Evolutionary conservation across 2,329 filamentous ascomycete species (phyloP), one percentile per base, ranked within the genome.

Genomic region (Microsporum audouinii): DNA sequence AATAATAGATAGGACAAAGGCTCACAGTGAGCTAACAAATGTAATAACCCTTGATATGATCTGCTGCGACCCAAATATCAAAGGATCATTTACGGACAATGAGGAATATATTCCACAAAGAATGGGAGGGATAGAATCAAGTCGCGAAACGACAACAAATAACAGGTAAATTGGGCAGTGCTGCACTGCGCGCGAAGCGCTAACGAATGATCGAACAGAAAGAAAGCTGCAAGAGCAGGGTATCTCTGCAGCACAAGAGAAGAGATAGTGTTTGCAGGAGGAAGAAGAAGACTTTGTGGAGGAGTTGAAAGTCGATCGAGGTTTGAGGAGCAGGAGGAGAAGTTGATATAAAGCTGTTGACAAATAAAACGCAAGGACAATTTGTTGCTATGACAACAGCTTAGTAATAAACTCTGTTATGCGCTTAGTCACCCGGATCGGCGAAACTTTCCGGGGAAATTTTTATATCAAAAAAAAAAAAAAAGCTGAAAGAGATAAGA

Each of bases 151-250:
- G 59, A 60, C 58, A 57, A 58, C 63, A 64, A 55, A 65, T 39
- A 57, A 57, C 27, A 31, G 17, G 17, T 23, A 36, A 43, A 39
- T 8, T 8, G 36, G 5, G 39, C 39, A 41, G 17, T 27, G 36
- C 3, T 41, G 55, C 36, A 8, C 34, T 14, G 36, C 55, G 39
- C 55, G 55, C 36, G n/a, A 63, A 61, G 60, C 58, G 62, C 61
- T 60, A 61, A 41, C 63, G 60, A 62, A 58, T 60, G 57, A 58
- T 49, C 45, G 59, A 60, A 34, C 61, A 57, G 58, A 62, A 63
- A 64, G 33, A 60, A 65, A 63, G 61, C 53, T 53, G 59, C 51
- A 41, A 56, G 39, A 53, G 57, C 43, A 53, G 55, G 38, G 33
- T 53, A 47, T n/a, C 17, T 12, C 43, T 58, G 31, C 36, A 58